Percentiles rank a stretch among this genome's conserved stretches.
These are phyloP conservation scores for Wickerhamomyces mucosus DNA, from an alignment of 805 yeast genomes.

Conservation along the genomic window DNA sequence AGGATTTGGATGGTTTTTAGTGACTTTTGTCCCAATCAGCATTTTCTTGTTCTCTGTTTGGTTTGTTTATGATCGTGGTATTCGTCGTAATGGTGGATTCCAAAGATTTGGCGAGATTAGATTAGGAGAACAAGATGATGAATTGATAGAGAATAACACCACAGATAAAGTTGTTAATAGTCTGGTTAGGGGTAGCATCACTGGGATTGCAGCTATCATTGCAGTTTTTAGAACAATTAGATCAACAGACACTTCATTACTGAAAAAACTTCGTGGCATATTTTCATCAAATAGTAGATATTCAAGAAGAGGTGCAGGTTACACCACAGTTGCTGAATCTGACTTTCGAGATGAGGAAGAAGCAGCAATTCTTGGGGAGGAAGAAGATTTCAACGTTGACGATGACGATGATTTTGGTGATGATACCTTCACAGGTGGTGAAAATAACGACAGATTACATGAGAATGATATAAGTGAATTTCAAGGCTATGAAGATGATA, in stretches of 20 bases:
- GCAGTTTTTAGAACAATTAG: slow-evolving; percentile 22
- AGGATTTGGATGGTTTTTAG: slow-evolving; percentile 42
- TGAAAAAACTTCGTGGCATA: slow-evolving; percentile 9
- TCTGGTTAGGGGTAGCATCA: slow-evolving; percentile 24
- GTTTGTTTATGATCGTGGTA: slow-evolving; percentile 64
- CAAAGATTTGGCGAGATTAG: slow-evolving; percentile 80
- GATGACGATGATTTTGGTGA: slow-evolving; percentile 14
- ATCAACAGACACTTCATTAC: slow-evolving; percentile 13
- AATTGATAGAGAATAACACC: slow-evolving; percentile 45
- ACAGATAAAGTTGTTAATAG: slow-evolving; percentile 55
- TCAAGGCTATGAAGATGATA: slow-evolving; percentile 8
- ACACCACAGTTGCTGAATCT: slow-evolving; percentile 10
- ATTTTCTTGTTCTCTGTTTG: slow-evolving; percentile 32
- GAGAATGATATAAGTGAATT: slow-evolving; percentile 7
- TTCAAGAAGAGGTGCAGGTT: slow-evolving; percentile 15
- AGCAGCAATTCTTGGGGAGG: slow-evolving; percentile 11
- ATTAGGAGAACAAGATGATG: slow-evolving; percentile 60
- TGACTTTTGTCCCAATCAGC: slow-evolving; percentile 47
- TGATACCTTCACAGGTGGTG: slow-evolving; percentile 2
- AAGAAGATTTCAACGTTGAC: slow-evolving; percentile 18
- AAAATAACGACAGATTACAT: slow-evolving; percentile 4
- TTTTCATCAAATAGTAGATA: slow-evolving; percentile 15
- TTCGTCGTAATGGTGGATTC: slow-evolving; percentile 57
- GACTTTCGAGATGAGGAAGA: slow-evolving; percentile 18
- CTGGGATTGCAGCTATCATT: slow-evolving; percentile 23